These are phyloP conservation scores for Gnomoniopsis sp. DNA, from an alignment of 2,329 filamentous ascomycete species.

Conservation along the genomic window DNA sequence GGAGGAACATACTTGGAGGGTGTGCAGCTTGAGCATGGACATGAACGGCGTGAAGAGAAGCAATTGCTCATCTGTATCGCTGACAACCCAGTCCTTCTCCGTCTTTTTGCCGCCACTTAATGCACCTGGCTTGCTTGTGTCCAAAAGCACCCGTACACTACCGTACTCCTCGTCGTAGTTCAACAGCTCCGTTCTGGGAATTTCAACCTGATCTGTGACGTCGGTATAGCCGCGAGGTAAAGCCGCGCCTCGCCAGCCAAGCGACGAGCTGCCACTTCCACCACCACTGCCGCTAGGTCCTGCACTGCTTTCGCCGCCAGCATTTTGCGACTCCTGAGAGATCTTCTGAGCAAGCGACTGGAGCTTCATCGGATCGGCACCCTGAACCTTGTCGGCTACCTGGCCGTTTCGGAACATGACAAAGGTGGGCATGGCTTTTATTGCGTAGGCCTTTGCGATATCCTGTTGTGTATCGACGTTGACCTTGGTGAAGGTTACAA, in stretches of 20 bases:
- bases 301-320: slow-evolving; percentile 43
- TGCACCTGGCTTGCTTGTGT: slow-evolving; percentile 61
- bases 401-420: slow-evolving; percentile 76
- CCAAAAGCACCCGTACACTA: slow-evolving; percentile 70
- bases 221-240: slow-evolving; percentile 80
- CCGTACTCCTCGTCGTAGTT: slow-evolving; percentile 80
- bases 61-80: slow-evolving; percentile 94
- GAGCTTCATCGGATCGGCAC: slow-evolving; percentile 70
- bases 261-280: slow-evolving; percentile 39
- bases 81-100: slow-evolving; percentile 84
- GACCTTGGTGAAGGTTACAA: slow-evolving; percentile 83
- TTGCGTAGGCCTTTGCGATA: slow-evolving; percentile 68
- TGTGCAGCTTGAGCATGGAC: slow-evolving; percentile 83
- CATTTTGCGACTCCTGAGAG: slow-evolving; percentile 59
- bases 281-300: slow-evolving; percentile 37
- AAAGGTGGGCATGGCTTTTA: slow-evolving; percentile 86
- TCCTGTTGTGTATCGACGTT: slow-evolving; percentile 75
- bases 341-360: slow-evolving; percentile 70
- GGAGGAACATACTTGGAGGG: slow-evolving; percentile 53
- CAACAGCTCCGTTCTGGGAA: slow-evolving; percentile 77
- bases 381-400: slow-evolving; percentile 65
- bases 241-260: slow-evolving; percentile 68
- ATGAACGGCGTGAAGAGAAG: slow-evolving; percentile 92
- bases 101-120: slow-evolving; percentile 55
- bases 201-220: slow-evolving; percentile 77